phyloP scores from a whole-genome alignment of 2,329 filamentous ascomycete species.

The Domatiomyces catenatus region DNA sequence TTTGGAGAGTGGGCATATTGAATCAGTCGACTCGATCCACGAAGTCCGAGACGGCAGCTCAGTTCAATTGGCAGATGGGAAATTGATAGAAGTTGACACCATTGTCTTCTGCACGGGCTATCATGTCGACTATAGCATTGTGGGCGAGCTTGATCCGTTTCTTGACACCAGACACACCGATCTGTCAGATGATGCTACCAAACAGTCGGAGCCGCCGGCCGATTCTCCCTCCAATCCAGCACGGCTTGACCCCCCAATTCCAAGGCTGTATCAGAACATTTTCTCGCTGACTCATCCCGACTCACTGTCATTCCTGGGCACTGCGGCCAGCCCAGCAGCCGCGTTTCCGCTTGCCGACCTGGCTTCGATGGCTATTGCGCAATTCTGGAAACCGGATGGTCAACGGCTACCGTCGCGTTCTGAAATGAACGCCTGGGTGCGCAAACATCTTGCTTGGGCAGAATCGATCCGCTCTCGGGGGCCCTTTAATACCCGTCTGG shows the following conservation, averaged over 20 bases:
- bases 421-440: conserved; percentile 18
- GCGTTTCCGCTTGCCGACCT: conserved; percentile 20
- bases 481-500: conserved; percentile 8
- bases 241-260: conserved; percentile 4
- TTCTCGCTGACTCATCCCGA: conserved; percentile 19
- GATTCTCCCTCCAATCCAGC: not conserved
- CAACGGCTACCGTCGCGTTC: conserved; percentile 7
- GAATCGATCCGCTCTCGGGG: conserved; percentile 7
- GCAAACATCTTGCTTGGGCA: conserved; percentile 13
- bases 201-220: not conserved
- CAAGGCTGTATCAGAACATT: conserved; percentile 21
- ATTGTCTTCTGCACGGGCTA: conserved; percentile 27
- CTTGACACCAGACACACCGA: conserved; percentile 2
- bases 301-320: conserved; percentile 21
- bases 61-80: conserved; percentile 21
- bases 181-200: not conserved
- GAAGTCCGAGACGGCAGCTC: conserved; percentile 15
- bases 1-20: conserved; percentile 18
- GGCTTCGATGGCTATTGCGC: conserved; percentile 19
- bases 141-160: conserved; percentile 16
- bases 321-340: conserved; percentile 1
- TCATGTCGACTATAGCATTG: conserved; percentile 17
- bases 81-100: conserved; percentile 20
- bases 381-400: conserved; percentile 21
- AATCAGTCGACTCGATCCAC: conserved; percentile 7